Conservation (phyloP, 345 rosid species). For the Brassica napus region Da-Ae NC_063446.1:10022001-10022500, state of each 20-base stretch:
- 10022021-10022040: conserved; percentile 5
- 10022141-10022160: background rate
- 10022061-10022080: conserved; percentile 9
- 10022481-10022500: background rate
- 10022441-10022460: background rate
- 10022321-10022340: background rate
- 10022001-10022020: background rate
- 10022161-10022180: background rate
- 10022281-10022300: too few species aligned
- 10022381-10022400: background rate
- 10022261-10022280: too few species aligned
- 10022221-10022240: background rate
- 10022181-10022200: background rate
- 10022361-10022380: background rate
- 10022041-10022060: conserved; percentile 3
- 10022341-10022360: background rate
- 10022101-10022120: background rate
- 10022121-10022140: background rate
- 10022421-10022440: background rate
- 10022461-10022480: background rate
- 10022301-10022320: background rate
- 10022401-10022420: background rate
- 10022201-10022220: background rate
- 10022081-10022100: background rate
- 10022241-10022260: too few species aligned